Evolutionary conservation across 139 green algal genomes (phyloP).

Genomic region (Dunaliella sp.): DNA sequence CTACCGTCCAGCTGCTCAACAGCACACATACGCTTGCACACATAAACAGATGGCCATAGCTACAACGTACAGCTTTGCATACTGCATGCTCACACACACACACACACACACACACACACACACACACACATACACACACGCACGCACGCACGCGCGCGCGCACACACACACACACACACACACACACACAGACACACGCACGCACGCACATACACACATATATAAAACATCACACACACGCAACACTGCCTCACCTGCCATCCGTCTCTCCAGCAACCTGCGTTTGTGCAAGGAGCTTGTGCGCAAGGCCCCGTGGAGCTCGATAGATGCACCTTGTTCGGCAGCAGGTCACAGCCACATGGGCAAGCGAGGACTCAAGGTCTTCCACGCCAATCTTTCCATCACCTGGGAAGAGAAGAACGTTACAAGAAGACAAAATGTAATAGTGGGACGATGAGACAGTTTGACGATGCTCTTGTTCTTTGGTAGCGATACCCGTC

Average conservation of each 20-base stretch:
- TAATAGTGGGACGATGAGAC: no score
- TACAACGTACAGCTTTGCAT: not conserved
- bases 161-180: not conserved
- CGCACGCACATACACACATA: not conserved
- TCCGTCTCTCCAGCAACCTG: not conserved
- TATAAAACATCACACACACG: not conserved
- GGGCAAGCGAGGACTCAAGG: conserved; percentile 43
- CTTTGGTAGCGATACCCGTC: no score
- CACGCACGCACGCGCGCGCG: not conserved
- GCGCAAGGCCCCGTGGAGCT: conserved; percentile 2
- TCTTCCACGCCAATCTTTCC: conserved; percentile 52
- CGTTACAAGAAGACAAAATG: no score
- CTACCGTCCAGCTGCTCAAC: no score
- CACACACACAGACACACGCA: not conserved
- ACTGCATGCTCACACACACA: not conserved
- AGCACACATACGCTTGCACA: not conserved
- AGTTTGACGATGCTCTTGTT: no score
- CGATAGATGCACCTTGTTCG: conserved; percentile 43
- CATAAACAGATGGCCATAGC: no score
- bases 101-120: not conserved
- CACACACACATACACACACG: not conserved
- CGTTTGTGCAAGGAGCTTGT: conserved; percentile 22
- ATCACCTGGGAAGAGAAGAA: conserved; percentile 52
- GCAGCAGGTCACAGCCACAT: conserved; percentile 50
- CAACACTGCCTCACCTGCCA: conserved; percentile 6